phyloP scores from a whole-genome alignment of 2,329 filamentous ascomycete genomes.

The Lasiodiplodia citricola region DNA sequence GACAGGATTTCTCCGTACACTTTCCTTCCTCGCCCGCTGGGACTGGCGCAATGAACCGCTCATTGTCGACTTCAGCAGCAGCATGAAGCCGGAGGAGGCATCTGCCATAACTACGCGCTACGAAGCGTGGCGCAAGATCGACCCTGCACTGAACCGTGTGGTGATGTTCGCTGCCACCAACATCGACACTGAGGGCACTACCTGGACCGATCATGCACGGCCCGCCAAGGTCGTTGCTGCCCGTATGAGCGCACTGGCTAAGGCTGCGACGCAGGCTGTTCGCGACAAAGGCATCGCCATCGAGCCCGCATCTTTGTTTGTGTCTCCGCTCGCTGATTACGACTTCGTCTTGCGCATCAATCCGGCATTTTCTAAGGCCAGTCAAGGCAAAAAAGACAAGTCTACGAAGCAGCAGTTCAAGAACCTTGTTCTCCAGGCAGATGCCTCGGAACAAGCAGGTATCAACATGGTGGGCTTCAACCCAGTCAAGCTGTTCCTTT shows the following conservation, averaged over 20 bases:
- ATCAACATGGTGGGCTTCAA: conserved; percentile 60
- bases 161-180: conserved; percentile 83
- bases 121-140: conserved; percentile 83
- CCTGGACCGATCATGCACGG: conserved; percentile 72
- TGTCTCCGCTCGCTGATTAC: conserved; percentile 75
- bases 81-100: conserved; percentile 65
- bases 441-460: conserved; percentile 38
- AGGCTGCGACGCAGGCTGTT: conserved; percentile 70
- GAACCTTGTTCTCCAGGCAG: conserved; percentile 72
- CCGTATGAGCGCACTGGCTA: conserved; percentile 81
- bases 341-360: conserved; percentile 82
- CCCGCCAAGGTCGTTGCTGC: conserved; percentile 84
- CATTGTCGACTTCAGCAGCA: conserved; percentile 71
- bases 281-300: conserved; percentile 36
- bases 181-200: conserved; percentile 75
- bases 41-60: conserved; percentile 88
- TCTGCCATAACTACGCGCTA: conserved; percentile 72
- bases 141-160: conserved; percentile 84
- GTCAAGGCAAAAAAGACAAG: conserved; percentile 34
- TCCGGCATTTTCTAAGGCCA: conserved; percentile 53
- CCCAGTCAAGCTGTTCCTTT: conserved; percentile 67
- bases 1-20: conserved; percentile 80
- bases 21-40: conserved; percentile 83
- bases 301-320: conserved; percentile 68
- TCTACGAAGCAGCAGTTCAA: conserved; percentile 67